These are phyloP conservation scores for Tinospora cordifolia DNA, from an alignment of 164 flowering plant species.

Conservation along the genomic window DNA sequence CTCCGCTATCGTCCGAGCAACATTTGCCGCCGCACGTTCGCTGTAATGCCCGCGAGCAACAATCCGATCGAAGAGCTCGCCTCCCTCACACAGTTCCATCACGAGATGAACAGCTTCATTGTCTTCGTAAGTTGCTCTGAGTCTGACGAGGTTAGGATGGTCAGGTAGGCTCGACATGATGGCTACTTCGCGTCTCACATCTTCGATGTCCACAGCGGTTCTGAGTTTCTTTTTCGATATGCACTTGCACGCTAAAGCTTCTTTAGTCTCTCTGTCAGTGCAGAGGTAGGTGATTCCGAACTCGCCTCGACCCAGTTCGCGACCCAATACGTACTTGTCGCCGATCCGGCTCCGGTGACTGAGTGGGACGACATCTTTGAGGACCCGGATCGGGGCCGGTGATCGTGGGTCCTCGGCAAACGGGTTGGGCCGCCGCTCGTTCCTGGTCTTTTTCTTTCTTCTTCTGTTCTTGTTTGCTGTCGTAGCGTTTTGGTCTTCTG, in stretches of 20 bases:
- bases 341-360: constrained; percentile 51
- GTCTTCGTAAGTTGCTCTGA: constrained; percentile 84
- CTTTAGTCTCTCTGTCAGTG: constrained; percentile 63
- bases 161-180: constrained; percentile 84
- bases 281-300: constrained; percentile 91
- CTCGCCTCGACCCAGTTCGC: constrained; percentile 93
- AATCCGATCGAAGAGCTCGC: constrained; percentile 88
- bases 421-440: constrained; percentile 48
- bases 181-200: constrained; percentile 79
- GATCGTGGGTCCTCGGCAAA: constrained; percentile 38
- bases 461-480: constrained; percentile 8
- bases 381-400: constrained; percentile 65
- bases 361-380: constrained; percentile 56
- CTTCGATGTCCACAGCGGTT: constrained; percentile 83
- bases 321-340: constrained; percentile 81
- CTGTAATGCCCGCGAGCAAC: constrained; percentile 90
- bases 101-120: constrained; percentile 77
- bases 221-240: constrained; percentile 85
- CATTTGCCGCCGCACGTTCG: constrained; percentile 81
- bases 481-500: constrained; percentile 10
- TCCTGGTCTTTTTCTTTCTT: not conserved
- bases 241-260: constrained; percentile 79
- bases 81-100: constrained; percentile 98
- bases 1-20: constrained; percentile 75
- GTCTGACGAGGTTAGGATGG: constrained; percentile 64